Evolutionary conservation across 1,284 basidiomycete genomes (phyloP), one percentile per base, ranked within the genome.

Genomic region (Anthracocystis setariae): DNA sequence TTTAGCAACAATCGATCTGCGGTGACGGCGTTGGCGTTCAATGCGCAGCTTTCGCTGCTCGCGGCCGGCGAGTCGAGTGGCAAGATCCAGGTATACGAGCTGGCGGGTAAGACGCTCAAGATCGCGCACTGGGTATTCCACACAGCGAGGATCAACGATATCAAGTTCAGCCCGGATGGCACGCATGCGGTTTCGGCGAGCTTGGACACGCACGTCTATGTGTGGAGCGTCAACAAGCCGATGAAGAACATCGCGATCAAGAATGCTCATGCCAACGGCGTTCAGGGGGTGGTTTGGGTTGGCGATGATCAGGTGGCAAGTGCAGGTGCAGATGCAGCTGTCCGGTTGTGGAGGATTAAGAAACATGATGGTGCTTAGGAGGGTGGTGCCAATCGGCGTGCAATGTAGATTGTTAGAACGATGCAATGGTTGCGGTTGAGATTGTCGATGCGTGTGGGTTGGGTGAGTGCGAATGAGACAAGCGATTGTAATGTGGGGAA

Each of bases 201-300:
- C 20, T 37, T 71, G 27, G 95, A 98, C 82, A 95, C 94, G 25
- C 89, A 93, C 77, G 89, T 96, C 8, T 96, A 93, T 81, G 85
- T 98, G 38, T 98, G 93, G 90, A 90, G 90, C 73, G 88, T 92
- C 37, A 86, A 87, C 58, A 90, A 90, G 74, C 90, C 91, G 12
- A 85, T 89, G 83, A 89, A 89, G 84, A 92, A 91, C 74, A 89
- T 94, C 40, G 87, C 90, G 13, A 89, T 96, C 83, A 91, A 91
- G 75, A 82, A 80, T 40, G 74, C 78, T 17, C 80, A 76, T 45
- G 63, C 68, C 2, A 68, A 74, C 33, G 76, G 82, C 4, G 76
- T 92, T 0, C 90, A 89, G 61, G 87, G 87, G 21, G 92, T 94
- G 15, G 85, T 89, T 39, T 98, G 94, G 93, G 78, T 91, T n/a